Conservation (phyloP, 306 rosid genomes). For the Vigna mungo region DNA sequence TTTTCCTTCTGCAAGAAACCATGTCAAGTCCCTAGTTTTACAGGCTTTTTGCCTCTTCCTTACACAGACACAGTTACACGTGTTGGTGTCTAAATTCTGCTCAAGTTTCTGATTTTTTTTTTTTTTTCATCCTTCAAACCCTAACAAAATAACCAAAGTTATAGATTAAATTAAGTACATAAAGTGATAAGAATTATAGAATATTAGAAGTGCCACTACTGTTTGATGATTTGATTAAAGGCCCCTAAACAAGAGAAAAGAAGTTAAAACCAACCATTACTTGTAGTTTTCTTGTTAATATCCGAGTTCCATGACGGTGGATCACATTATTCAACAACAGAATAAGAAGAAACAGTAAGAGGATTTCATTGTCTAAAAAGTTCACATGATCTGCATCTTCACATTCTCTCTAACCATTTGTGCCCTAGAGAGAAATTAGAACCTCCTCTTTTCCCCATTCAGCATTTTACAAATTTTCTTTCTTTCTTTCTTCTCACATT, state of each 20-base stretch:
- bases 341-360: constrained; percentile 41
- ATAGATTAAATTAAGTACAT: neutral
- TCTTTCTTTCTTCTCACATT: constrained; percentile 38
- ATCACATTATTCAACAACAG: constrained; percentile 41
- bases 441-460: neutral
- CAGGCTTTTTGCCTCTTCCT: neutral
- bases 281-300: constrained; percentile 24
- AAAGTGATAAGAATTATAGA: too few relatives aligned
- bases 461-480: neutral
- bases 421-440: constrained; percentile 1
- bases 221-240: too few relatives aligned
- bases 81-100: constrained; percentile 28
- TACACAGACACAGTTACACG: constrained; percentile 33
- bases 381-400: constrained; percentile 43
- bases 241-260: constrained; percentile 14
- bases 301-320: constrained; percentile 51
- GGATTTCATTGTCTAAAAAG: constrained; percentile 38
- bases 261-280: constrained; percentile 43
- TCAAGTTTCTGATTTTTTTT: neutral
- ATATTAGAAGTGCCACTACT: too few relatives aligned
- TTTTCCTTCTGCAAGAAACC: neutral
- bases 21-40: constrained; percentile 27
- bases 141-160: neutral
- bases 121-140: neutral
- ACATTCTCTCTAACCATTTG: constrained; percentile 13